Base-by-base conservation (phyloP, 495 filamentous ascomycete species). In the Cercophora newfieldiana region DNA sequence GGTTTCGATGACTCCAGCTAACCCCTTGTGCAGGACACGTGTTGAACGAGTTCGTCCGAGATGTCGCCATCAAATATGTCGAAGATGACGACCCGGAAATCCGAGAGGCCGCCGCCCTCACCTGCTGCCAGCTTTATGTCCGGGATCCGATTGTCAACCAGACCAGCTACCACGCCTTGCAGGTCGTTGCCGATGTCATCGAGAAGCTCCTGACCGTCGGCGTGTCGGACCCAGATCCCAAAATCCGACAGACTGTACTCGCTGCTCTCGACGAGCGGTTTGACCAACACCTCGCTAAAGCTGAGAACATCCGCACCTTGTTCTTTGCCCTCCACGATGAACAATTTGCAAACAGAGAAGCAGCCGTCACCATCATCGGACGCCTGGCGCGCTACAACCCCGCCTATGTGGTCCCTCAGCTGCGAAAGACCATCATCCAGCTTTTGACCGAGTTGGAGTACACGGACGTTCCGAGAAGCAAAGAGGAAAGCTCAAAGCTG, bases 271-370 rank as follows among this genome's bases (percentile, higher is more conserved):
- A 97, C 74, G 86, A 91, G 59, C 90, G 95, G 65, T 99, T 99
- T 72, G 96, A 99, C 72, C 90, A 91, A 49, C 95, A 98, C 73
- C 84, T 99, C 24, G 91, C 91, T 29, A 94, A 96, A 71, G 92
- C 95, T 10, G 94, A 97, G 72, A 98, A 98, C 76, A 95, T 98
- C 47, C 88, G 96, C 29, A 96, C 91, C 50, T 79, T 98, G 25
- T 98, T 99, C 78, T 87, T 97, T 62, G 95, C 95, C 6, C 87
- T 98, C n/a, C 97, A 98, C 68, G 95, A 99, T 71, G 92, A 97
- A 65, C 84, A 90, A 2, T 98, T 98, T 65, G 82, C 88, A 8
- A 95, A 97, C 68, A 87, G 95, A 74, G 93, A 98, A 79, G 94
- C 94, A 31, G 90, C 95, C 3, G 97, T 99, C 64, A 88, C 91